Evolutionary conservation across 2,329 filamentous ascomycete genomes (phyloP).

Genomic region (Seiridium cupressi): DNA sequence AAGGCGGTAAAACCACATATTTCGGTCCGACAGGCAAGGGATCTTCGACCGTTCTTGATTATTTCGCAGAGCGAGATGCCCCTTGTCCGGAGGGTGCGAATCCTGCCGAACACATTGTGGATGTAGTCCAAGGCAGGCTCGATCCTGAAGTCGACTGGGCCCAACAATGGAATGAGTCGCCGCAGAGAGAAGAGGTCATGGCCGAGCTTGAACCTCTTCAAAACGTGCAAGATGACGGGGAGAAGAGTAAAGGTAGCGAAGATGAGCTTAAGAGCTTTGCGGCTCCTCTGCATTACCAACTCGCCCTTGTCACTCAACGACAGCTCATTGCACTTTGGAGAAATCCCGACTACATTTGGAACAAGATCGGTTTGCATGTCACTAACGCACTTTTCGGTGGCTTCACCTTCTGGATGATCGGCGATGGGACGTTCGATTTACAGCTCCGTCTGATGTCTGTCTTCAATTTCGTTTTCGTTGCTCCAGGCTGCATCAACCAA

Average conservation of each 20-base stretch:
- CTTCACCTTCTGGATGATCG: slow-evolving; percentile 44
- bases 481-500: slow-evolving; percentile 44
- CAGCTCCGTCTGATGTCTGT: slow-evolving; percentile 46
- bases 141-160: slow-evolving; percentile 30
- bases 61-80: slow-evolving; percentile 50
- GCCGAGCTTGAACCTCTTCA: slow-evolving; percentile 10
- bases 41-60: slow-evolving; percentile 44
- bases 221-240: neutral
- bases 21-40: slow-evolving; percentile 53
- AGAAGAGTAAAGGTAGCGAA: neutral
- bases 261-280: slow-evolving; percentile 10
- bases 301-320: slow-evolving; percentile 11
- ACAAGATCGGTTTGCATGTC: slow-evolving; percentile 42
- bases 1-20: slow-evolving; percentile 52
- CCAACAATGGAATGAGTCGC: slow-evolving; percentile 12
- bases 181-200: slow-evolving; percentile 6
- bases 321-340: slow-evolving; percentile 10
- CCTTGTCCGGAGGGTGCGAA: slow-evolving; percentile 37
- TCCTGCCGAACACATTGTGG: slow-evolving; percentile 43
- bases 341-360: slow-evolving; percentile 38
- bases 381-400: slow-evolving; percentile 41
- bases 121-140: slow-evolving; percentile 45
- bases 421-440: slow-evolving; percentile 33
- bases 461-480: slow-evolving; percentile 53
- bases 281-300: slow-evolving; percentile 5